Conservation (phyloP, 2,329 filamentous ascomycete species). For the Hymenoscyphus infarciens region DNA sequence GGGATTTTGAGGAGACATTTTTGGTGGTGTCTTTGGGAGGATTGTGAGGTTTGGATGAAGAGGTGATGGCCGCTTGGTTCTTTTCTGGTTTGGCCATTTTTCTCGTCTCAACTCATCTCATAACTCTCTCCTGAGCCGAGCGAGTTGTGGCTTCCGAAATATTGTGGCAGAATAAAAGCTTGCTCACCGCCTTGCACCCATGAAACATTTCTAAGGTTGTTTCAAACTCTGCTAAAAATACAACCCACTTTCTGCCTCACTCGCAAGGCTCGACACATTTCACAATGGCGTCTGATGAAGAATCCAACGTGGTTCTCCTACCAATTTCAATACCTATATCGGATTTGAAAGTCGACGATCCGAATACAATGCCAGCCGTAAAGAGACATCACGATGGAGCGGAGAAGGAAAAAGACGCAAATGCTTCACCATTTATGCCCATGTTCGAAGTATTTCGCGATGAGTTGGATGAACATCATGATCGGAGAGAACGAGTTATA, state of each 20-base stretch:
- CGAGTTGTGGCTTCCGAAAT: background rate
- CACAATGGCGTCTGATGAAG: background rate
- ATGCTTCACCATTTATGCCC: constrained; percentile 49
- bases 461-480: constrained; percentile 91
- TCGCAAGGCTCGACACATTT: background rate
- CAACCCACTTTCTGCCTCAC: constrained; percentile 1
- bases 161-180: background rate
- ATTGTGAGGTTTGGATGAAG: background rate
- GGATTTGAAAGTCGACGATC: background rate
- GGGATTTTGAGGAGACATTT: constrained; percentile 1
- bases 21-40: background rate
- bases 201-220: background rate
- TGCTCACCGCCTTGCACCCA: background rate
- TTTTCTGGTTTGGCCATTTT: background rate
- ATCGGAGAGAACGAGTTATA: constrained; percentile 82
- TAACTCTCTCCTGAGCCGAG: background rate
- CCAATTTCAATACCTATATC: background rate
- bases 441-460: constrained; percentile 86
- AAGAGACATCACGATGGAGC: constrained; percentile 55
- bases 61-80: background rate
- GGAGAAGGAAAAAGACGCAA: constrained; percentile 32
- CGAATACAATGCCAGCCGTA: constrained; percentile 36
- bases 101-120: background rate
- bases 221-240: background rate
- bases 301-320: background rate